phyloP scores from a whole-genome alignment of 148 eudicot species.

The Rhododendron ferrugineum region DNA sequence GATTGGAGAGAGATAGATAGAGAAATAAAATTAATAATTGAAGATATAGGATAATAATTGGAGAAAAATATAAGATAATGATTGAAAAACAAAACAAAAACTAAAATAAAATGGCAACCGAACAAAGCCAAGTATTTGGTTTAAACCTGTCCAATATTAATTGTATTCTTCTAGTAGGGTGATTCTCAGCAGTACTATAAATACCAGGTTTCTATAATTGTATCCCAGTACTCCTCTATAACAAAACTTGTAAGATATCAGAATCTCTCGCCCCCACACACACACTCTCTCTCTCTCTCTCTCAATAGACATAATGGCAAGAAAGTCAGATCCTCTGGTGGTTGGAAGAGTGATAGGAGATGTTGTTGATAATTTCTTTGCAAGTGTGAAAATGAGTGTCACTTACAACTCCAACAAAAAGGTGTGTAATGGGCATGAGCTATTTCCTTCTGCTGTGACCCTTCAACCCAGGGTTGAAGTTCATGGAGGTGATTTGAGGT shows the following conservation, averaged over 20 bases:
- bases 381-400: conserved; percentile 41
- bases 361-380: conserved; percentile 44
- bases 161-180: not conserved
- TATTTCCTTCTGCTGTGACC: conserved; percentile 44
- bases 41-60: too few relatives aligned
- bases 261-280: not conserved
- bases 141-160: too few relatives aligned
- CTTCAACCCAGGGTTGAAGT: conserved; percentile 53
- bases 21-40: too few relatives aligned
- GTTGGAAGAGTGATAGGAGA: conserved; percentile 58
- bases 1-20: too few relatives aligned
- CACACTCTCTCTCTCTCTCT: not conserved
- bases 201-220: not conserved
- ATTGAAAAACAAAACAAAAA: too few relatives aligned
- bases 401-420: conserved; percentile 40
- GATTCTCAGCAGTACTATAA: not conserved
- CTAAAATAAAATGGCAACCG: too few relatives aligned
- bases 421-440: conserved; percentile 61
- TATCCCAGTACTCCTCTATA: not conserved
- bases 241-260: not conserved
- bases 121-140: too few relatives aligned
- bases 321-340: conserved; percentile 37
- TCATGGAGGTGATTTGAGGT: conserved; percentile 60
- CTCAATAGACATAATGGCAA: conserved; percentile 23
- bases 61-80: too few relatives aligned